Evolutionary conservation across 345 rosid species (phyloP).

Genomic region (Bruguiera sexangula): DNA sequence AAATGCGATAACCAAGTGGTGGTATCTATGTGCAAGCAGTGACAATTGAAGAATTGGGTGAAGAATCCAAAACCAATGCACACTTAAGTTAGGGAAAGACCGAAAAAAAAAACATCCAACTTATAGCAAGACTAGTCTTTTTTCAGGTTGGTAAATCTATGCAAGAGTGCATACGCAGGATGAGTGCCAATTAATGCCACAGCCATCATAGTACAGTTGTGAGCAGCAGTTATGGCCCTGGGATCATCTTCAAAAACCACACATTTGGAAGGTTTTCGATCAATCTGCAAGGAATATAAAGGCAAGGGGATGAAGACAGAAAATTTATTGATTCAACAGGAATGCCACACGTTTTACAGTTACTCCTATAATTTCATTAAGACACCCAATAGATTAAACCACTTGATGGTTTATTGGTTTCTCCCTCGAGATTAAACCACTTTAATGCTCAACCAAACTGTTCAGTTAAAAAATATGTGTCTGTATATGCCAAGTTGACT

Average conservation of each 20-base stretch:
- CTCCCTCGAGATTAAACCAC: background rate
- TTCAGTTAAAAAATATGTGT: background rate
- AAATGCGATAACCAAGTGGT: too few relatives aligned
- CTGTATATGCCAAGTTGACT: background rate
- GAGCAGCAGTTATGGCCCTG: constrained; percentile 86
- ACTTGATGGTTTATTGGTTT: background rate
- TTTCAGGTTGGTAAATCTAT: background rate
- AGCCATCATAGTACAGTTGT: constrained; percentile 98
- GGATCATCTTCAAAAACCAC: constrained; percentile 95
- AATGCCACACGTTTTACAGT: background rate
- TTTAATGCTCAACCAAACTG: background rate
- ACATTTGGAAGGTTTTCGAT: constrained; percentile 91
- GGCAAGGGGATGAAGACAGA: constrained; percentile 8
- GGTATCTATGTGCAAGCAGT: background rate
- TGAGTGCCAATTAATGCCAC: constrained; percentile 82
- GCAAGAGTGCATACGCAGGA: constrained; percentile 59
- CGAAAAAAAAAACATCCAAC: too few relatives aligned
- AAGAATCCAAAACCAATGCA: too few relatives aligned
- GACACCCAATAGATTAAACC: background rate
- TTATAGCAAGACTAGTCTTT: background rate
- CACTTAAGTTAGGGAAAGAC: too few relatives aligned
- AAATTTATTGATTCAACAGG: background rate
- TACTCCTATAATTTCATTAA: background rate
- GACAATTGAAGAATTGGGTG: too few relatives aligned
- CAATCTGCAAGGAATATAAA: constrained; percentile 54